Base-by-base conservation (phyloP, 768 basidiomycete genomes). In the Pilatotrama ljubarskyi region DNA sequence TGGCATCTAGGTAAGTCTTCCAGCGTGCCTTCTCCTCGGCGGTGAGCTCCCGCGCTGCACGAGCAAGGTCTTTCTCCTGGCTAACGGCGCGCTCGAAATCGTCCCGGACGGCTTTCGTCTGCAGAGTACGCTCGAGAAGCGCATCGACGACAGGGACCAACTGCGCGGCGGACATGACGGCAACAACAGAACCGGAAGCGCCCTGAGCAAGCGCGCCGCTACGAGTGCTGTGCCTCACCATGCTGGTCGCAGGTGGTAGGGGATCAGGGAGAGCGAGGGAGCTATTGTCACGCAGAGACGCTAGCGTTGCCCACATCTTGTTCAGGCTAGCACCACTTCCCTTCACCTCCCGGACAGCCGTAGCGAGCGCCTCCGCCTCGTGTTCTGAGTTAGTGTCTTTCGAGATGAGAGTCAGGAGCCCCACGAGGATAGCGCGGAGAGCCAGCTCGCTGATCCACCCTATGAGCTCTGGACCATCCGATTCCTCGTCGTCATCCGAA, bases 391-490 rank as follows among this genome's bases (percentile, higher is more conserved):
- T 78, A 48, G 73, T 69, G 24, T 90, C 68, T 53, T 87, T 68
- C 10, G 79, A 80, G 46, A 93, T 73, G 10, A 92, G 74, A 9
- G 79, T 79, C 46, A 93, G 72, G 9, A 92, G 75, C 11, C 84
- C 83, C 8, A 86, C 54, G n/a, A 91, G 66, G 35, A 92, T 73
- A 1, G 86, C 78, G 65, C 84, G 88, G 35, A 83, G 71, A 61
- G 88, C 88, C 0, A 76, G 70, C 64, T 90, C 88, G 68, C 82
- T 83, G 48, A 88, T 80, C 90, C 90, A 91, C 1, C 74, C 75
- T 17, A 76, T 66, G 24, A 63, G 49, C 42, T 66, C 68, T 13
- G 42, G 10, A 35, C 50, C 58, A 10, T 24, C 29, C 0, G 7
- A 17, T 3, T 18, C 9, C 24, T 66, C 68, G 0, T 74, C 72